Evolutionary conservation across 306 rosid genomes (phyloP), one percentile per base, ranked within the genome.

Genomic region (Adenanthera pavonina): DNA sequence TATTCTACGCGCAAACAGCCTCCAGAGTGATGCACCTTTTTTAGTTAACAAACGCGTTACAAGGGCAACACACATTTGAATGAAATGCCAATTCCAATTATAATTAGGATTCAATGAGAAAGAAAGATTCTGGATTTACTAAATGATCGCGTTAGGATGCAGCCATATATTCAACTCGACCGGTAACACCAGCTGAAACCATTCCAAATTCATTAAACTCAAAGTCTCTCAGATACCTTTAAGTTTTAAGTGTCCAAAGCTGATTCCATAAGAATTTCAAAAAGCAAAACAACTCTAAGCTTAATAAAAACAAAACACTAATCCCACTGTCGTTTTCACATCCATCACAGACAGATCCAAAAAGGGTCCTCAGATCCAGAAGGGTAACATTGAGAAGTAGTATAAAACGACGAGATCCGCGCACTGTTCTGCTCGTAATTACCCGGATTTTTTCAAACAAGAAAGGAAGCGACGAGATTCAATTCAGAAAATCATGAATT

Each of bases 361-460:
- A 41, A n/a, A 49, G 8, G 59, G 62, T 54, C 30, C 51, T 77
- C 87, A 82, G 86, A 86, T 88, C 83, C 78, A 69, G 78, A 69
- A 48, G 44, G 52, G 34, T 44, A 59, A 47, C 69, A 74, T 40
- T 59, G 73, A 66, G 54, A 79, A 75, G 59, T 52, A 74, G 74
- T 34, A 25, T 5, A 52, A 78, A 53, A 47, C 3, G 30, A 48
- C 2, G 74, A 69, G 84, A 84, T 84, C 81, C 47, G 33, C 51
- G 52, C 30, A 41, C 60, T 64, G 53, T 48, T 70, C 38, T 67
- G 74, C 53, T 84, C 74, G 60, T 38, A 74, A 59, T 38, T 75
- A 48, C 57, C 41, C 34, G 73, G 38, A 34, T n/a, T 41, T 2
- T 46, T 64, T 53, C 72, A 54, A 78, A 65, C 59, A 64, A 20